phyloP scores from a whole-genome alignment of 768 basidiomycete genomes.

The Tubosaeta sp. region DNA sequence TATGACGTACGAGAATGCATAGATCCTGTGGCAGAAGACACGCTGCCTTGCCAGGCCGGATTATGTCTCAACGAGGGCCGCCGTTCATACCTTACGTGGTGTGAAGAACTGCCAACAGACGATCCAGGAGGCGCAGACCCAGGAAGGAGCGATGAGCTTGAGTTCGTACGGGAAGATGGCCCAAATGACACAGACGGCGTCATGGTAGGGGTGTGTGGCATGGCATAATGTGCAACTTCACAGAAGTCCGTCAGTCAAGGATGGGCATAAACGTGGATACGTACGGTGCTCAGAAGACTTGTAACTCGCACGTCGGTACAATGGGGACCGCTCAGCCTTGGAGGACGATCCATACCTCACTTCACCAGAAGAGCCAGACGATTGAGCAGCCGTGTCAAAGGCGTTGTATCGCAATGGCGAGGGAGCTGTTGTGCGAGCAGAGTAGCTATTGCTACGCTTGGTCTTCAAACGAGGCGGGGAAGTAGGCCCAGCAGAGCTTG shows the following conservation, averaged over 20 bases:
- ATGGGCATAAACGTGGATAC: slow-evolving; percentile 18
- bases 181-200: slow-evolving; percentile 33
- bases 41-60: slow-evolving; percentile 43
- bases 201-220: slow-evolving; percentile 28
- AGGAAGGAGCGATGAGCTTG: slow-evolving; percentile 45
- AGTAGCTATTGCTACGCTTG: slow-evolving; percentile 39
- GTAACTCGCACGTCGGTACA: slow-evolving; percentile 42
- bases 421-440: slow-evolving; percentile 33
- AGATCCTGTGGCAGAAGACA: slow-evolving; percentile 37
- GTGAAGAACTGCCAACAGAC: slow-evolving; percentile 37
- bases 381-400: slow-evolving; percentile 28
- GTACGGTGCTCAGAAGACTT: slow-evolving; percentile 43
- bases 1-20: slow-evolving; percentile 38
- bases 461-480: slow-evolving; percentile 35
- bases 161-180: slow-evolving; percentile 48
- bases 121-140: slow-evolving; percentile 37
- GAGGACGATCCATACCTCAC: slow-evolving; percentile 31
- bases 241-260: slow-evolving; percentile 1
- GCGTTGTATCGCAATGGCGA: slow-evolving; percentile 41
- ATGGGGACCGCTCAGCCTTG: slow-evolving; percentile 32
- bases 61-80: slow-evolving; percentile 47
- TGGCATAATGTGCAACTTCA: slow-evolving; percentile 29
- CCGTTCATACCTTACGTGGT: slow-evolving; percentile 36
- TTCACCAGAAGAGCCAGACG: slow-evolving; percentile 25
- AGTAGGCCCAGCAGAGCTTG: slow-evolving; percentile 27